Base-by-base conservation (phyloP, 257 asterid species). In the Salvia miltiorrhiza region DNA sequence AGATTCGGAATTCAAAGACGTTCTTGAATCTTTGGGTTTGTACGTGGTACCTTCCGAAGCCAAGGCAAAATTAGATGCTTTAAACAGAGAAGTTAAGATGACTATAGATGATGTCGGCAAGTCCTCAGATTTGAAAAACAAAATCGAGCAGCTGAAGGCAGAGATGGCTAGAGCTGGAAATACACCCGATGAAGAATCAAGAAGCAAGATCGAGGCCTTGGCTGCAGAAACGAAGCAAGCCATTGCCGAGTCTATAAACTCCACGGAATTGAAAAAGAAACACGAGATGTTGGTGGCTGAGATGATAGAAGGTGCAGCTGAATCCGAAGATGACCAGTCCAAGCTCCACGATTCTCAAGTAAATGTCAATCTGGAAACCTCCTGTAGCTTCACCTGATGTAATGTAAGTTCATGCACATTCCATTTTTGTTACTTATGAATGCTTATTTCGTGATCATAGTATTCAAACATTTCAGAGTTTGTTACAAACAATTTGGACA, bases 101-200 rank as follows among this genome's bases (percentile, higher is more conserved):
- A 52, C 78, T 43, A 81, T 88, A 73, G 90, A 85, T 39, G 80
- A 85, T 60, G 78, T 67, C 5, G 74, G 80, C 40, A 64, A 47
- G 35, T 85, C 96, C 20, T 73, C 91, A 5, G 90, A 80, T 69
- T 68, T 93, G 87, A 88, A 84, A 76, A 74, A 74, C 32, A 88
- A 78, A 79, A 84, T 88, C 52, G 95, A 90, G 76, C 65, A 72
- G 78, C 78, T 93, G 56, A 88, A 84, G 70, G 16, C 65, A 14
- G 88, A 80, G 79, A 80, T 81, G 48, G 85, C 48, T 4, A 85
- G 79, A 76, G 82, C 82, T 45, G 95, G 88, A 54, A 77, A 78
- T 71, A 48, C 82, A 50, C 80, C 88, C 21, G 83, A 80, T 73
- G 80, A 76, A 39, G 85, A 82, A 45, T 69, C 87, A 13, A 78